Conservation (phyloP, 495 filamentous ascomycete genomes). For the Letharia columbiana region DNA sequence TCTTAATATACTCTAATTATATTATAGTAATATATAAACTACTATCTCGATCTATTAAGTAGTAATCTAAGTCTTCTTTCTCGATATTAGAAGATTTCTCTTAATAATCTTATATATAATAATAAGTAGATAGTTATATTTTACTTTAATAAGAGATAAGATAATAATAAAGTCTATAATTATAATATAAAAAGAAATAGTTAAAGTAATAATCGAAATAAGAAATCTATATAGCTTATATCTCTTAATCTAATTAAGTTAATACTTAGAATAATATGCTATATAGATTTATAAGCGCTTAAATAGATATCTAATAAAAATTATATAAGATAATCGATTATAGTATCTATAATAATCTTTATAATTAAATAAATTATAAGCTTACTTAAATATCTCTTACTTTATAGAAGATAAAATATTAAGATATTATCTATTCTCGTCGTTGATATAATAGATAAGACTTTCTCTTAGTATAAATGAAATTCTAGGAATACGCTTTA, state of each 20-base stretch:
- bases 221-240: not conserved
- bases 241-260: not conserved
- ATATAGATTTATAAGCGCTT: not conserved
- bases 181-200: not conserved
- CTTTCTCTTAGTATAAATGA: not conserved
- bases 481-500: too few relatives aligned
- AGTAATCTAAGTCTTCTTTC: too few relatives aligned
- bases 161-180: not conserved
- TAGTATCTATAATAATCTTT: not conserved
- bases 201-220: not conserved
- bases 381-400: not conserved
- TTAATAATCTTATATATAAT: too few relatives aligned
- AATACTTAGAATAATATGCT: slow-evolving; percentile 1
- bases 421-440: not conserved
- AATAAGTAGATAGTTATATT: too few relatives aligned
- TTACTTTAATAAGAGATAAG: too few relatives aligned
- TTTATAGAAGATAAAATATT: not conserved
- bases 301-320: slow-evolving; percentile 11
- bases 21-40: too few relatives aligned
- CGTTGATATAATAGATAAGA: not conserved
- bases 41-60: too few relatives aligned
- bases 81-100: too few relatives aligned
- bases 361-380: not conserved
- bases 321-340: not conserved
- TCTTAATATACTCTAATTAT: too few relatives aligned